Percentiles rank a stretch among this genome's conserved stretches.
phyloP scores from a whole-genome alignment of 164 flowering plant species.

The Kalanchoe fedtschenkoi region DNA sequence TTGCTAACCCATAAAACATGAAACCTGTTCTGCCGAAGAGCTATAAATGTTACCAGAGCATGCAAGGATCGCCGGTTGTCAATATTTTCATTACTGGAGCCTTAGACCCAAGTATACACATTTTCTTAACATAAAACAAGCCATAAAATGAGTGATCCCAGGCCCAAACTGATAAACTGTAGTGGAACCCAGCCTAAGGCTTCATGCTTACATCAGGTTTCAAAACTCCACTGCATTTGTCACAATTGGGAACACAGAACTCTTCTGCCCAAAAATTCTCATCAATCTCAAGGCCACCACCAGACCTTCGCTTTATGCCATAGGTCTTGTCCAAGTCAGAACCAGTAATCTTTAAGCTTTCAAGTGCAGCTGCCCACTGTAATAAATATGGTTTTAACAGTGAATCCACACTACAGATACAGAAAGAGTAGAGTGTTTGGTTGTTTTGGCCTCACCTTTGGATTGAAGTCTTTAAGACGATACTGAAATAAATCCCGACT shows the following conservation, averaged over 20 bases:
- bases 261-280: constrained; percentile 97
- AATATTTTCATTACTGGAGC: too few species aligned
- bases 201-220: constrained; percentile 80
- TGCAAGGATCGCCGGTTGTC: too few species aligned
- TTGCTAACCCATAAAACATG: too few species aligned
- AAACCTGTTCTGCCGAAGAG: not conserved
- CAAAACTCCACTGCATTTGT: constrained; percentile 68
- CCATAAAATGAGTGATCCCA: too few species aligned
- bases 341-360: constrained; percentile 50
- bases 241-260: constrained; percentile 70
- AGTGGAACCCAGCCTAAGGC: not conserved
- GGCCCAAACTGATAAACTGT: not conserved
- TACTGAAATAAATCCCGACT: constrained; percentile 67
- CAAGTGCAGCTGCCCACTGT: constrained; percentile 97
- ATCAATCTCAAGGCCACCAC: constrained; percentile 95
- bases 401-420: not conserved
- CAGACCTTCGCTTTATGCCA: constrained; percentile 96
- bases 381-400: constrained; percentile 5
- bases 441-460: constrained; percentile 49
- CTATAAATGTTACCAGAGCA: not conserved
- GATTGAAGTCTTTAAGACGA: constrained; percentile 69
- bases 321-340: constrained; percentile 81
- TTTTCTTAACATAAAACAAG: too few species aligned
- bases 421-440: not conserved
- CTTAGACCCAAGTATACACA: too few species aligned